Evolutionary conservation across 768 basidiomycete genomes (phyloP).

Genomic region (Kwoniella dejecticola): DNA sequence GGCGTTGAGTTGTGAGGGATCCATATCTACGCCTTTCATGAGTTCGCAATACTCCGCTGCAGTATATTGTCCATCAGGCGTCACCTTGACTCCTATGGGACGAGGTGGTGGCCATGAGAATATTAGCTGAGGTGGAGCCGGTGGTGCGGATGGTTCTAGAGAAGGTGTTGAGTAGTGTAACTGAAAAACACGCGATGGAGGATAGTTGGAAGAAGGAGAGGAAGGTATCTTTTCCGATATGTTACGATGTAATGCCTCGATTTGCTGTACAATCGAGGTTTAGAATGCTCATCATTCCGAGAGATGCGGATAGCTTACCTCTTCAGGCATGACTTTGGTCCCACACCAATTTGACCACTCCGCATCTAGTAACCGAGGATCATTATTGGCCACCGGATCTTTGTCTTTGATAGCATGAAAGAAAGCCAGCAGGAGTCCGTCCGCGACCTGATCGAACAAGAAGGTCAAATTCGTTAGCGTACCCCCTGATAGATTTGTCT

Average conservation of each 20-base stretch:
- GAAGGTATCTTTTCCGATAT: slow-evolving; percentile 33
- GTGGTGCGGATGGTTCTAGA: slow-evolving; percentile 25
- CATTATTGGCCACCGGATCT: slow-evolving; percentile 50
- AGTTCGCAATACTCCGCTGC: slow-evolving; percentile 51
- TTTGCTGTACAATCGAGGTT: slow-evolving; percentile 38
- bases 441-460: slow-evolving; percentile 39
- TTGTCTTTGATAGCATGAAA: slow-evolving; percentile 55
- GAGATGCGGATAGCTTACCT: slow-evolving; percentile 48
- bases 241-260: slow-evolving; percentile 45
- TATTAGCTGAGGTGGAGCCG: slow-evolving; percentile 28
- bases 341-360: slow-evolving; percentile 56
- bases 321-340: slow-evolving; percentile 48
- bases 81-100: slow-evolving; percentile 18
- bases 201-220: slow-evolving; percentile 25
- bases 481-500: background rate
- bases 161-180: slow-evolving; percentile 38
- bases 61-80: slow-evolving; percentile 50
- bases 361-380: slow-evolving; percentile 37
- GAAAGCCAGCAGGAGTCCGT: slow-evolving; percentile 54
- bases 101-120: slow-evolving; percentile 55
- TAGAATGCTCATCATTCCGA: background rate
- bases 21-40: slow-evolving; percentile 52
- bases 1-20: slow-evolving; percentile 38
- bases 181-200: slow-evolving; percentile 53
- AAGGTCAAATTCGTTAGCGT: background rate